These are phyloP conservation scores for Tricholomella constricta DNA, from an alignment of 768 basidiomycete genomes.

Conservation along the genomic window DNA sequence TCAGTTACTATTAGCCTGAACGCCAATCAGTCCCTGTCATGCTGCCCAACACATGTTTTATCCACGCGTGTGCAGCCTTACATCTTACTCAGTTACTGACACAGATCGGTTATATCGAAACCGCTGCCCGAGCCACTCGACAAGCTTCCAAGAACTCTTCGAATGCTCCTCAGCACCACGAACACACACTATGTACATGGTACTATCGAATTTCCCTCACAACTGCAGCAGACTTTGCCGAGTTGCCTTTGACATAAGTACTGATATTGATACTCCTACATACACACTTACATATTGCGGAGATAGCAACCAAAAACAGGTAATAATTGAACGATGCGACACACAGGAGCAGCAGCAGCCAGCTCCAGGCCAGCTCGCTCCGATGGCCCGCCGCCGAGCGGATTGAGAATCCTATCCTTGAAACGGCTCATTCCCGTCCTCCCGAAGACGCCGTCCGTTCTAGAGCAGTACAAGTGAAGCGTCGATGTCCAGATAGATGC, in stretches of 20 bases:
- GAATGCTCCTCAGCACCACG: no score
- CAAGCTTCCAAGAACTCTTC: neutral
- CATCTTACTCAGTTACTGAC: neutral
- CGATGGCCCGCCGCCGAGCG: neutral
- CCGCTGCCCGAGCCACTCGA: neutral
- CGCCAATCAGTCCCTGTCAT: constrained; percentile 12
- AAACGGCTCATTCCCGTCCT: neutral
- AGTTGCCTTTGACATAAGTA: no score
- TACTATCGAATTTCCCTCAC: no score
- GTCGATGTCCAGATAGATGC: neutral
- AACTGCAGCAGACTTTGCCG: no score
- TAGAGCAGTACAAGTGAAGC: neutral
- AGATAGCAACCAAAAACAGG: no score
- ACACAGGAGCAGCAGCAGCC: neutral
- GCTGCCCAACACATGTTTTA: neutral
- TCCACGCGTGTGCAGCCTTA: neutral
- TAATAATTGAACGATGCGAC: no score
- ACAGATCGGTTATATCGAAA: neutral
- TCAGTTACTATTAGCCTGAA: constrained; percentile 9
- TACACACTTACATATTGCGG: no score
- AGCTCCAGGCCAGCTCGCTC: neutral
- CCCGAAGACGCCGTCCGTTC: neutral
- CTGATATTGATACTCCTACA: no score
- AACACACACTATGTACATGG: no score
- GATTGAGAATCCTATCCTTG: neutral